Evolutionary conservation across 192 early-diverging fungal genomes (phyloP).

Genomic region (Dissophora globulifera): DNA sequence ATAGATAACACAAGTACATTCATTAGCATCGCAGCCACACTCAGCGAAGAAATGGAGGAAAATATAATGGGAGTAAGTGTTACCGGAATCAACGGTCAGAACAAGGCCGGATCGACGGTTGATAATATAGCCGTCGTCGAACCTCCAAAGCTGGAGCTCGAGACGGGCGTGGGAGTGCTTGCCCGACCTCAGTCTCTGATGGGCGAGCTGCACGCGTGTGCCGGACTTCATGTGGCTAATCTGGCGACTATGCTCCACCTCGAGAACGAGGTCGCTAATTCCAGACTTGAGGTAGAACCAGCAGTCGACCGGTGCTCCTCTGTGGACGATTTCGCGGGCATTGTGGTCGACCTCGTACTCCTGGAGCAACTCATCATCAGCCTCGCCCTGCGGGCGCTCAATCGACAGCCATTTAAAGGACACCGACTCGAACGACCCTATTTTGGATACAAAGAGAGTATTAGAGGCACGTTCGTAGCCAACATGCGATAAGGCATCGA

Average conservation of each 20-base stretch:
- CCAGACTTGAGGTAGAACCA: slow-evolving; percentile 54
- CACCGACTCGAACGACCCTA: slow-evolving; percentile 50
- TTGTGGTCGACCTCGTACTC: slow-evolving; percentile 36
- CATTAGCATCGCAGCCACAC: no score
- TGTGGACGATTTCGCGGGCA: slow-evolving; percentile 34
- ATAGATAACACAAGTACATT: no score
- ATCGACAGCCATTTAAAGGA: slow-evolving; percentile 32
- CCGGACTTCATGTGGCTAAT: slow-evolving; percentile 37
- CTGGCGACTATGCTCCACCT: slow-evolving; percentile 29
- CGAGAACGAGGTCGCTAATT: slow-evolving; percentile 38
- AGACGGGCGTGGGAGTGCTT: slow-evolving; percentile 49
- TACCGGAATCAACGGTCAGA: slow-evolving; percentile 35
- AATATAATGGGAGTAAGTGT: neutral
- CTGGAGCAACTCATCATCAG: slow-evolving; percentile 34
- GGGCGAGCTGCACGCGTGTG: slow-evolving; percentile 21
- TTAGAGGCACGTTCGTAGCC: no score
- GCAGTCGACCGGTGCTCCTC: slow-evolving; percentile 15
- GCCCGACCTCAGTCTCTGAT: slow-evolving; percentile 48
- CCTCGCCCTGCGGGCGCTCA: slow-evolving; percentile 9
- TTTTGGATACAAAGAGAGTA: neutral
- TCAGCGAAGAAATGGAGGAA: no score
- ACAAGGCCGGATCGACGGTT: slow-evolving; percentile 48
- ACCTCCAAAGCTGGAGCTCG: slow-evolving; percentile 53
- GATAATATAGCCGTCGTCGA: slow-evolving; percentile 39
- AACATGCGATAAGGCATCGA: neutral